Base-by-base conservation (phyloP, 306 rosid species). In the Malus orientalis region DNA sequence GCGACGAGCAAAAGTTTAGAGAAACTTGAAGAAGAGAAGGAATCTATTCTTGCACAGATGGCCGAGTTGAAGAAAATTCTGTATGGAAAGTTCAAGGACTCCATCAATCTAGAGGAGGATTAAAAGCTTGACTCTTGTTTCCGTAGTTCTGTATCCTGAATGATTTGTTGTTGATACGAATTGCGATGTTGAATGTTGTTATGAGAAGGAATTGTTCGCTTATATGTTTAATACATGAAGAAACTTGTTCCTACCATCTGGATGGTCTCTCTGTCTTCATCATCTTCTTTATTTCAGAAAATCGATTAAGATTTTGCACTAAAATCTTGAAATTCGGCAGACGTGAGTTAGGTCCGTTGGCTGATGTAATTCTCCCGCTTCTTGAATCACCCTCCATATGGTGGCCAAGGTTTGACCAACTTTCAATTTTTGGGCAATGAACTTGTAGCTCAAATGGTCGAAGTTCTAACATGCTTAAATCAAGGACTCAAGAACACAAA, bases 31-130 rank as follows among this genome's bases (percentile, higher is more conserved):
- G 92, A 79, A 80, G 97, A 92, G 88, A 95, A 87, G 87, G 84
- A 79, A 23, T 85, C 91, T 19, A 68, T 95, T 53, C 74, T 92
- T 51, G 89, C 90, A 67, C 96, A 95, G 87, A 95, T 95, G 97
- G 66, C 86, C 19, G 91, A 88, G 71, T 80, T 92, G 86, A 92
- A 95, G 93, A 84, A 82, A 83, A 83, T 92, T 73, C 74, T 95
- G 86, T 95, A 95, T 22, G 97, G 88, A 13, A 95, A 95, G 85
- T 92, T 95, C 91, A 88, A 92, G 64, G 98, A 95, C 76, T 95
- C 98, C 16, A 95, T 95, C 84, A 95, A 95, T 89, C 97, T 95
- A 59, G 97, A 95, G 85, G 98, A 95, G 86, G 97, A 95, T 47
- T 95, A 83, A 72, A 59, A 5, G n/a, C 33, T 27, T 13, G 49